A percentile compares a stretch with the other conserved stretches of the same genome.
phyloP scores from a whole-genome alignment of 192 early-diverging fungal species.

The Ambispora gerdemannii region DNA sequence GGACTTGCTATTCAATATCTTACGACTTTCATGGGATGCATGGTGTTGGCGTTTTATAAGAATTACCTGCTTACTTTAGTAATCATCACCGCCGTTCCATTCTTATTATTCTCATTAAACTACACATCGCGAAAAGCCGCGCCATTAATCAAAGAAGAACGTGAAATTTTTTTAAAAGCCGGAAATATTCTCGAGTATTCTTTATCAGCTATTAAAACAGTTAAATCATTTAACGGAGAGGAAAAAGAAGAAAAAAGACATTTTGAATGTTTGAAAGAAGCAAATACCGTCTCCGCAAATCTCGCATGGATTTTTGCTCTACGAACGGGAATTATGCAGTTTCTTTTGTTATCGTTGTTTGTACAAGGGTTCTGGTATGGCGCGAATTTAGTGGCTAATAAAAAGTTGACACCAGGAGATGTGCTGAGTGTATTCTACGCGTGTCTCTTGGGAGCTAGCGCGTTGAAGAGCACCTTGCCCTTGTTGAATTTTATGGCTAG shows the following conservation, averaged over 20 bases:
- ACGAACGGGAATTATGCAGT: conserved; percentile 14
- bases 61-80: conserved; percentile 58
- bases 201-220: conserved; percentile 19
- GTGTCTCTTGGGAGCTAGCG: conserved; percentile 1
- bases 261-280: background rate
- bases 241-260: conserved; percentile 27
- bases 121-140: background rate
- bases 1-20: conserved; percentile 13
- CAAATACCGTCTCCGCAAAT: conserved; percentile 1
- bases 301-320: conserved; percentile 11
- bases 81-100: conserved; percentile 64
- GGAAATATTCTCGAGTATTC: conserved; percentile 24
- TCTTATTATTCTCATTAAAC: conserved; percentile 39
- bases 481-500: background rate
- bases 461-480: background rate
- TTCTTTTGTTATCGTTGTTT: conserved; percentile 29
- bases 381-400: background rate
- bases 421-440: conserved; percentile 24
- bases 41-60: conserved; percentile 50
- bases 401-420: conserved; percentile 10
- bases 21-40: background rate
- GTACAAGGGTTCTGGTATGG: conserved; percentile 30
- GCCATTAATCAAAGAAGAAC: conserved; percentile 14
- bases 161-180: conserved; percentile 21
- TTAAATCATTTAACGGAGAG: conserved; percentile 25